Evolutionary conservation across 805 yeast genomes (phyloP).

Genomic region (Schwanniomyces vanrijiae): DNA sequence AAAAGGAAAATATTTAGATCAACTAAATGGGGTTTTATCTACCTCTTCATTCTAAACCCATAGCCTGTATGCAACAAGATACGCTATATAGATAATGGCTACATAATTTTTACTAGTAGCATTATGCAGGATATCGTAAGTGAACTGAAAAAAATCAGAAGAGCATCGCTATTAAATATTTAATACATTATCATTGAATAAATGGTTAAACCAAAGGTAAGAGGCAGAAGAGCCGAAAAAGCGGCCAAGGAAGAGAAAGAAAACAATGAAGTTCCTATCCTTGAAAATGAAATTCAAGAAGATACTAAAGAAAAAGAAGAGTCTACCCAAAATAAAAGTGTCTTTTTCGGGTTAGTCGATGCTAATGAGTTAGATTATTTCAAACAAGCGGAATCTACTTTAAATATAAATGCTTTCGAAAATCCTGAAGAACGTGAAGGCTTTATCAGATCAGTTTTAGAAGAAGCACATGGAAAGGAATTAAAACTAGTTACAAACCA

Average conservation of each 20-base stretch:
- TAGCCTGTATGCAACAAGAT: no score
- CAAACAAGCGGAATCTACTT: constrained; percentile 85
- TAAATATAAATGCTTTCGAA: constrained; percentile 78
- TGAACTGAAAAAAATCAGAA: constrained; percentile 2
- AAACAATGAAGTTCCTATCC: constrained; percentile 1
- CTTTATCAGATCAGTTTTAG: constrained; percentile 75
- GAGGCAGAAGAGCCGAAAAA: constrained; percentile 45
- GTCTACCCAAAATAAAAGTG: constrained; percentile 11
- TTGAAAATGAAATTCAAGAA: constrained; percentile 2
- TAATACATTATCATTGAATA: neutral
- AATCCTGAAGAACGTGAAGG: constrained; percentile 68
- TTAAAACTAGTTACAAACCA: constrained; percentile 90
- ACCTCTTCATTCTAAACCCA: neutral
- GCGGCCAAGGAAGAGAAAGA: constrained; percentile 16
- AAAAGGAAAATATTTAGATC: constrained; percentile 55
- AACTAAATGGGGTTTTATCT: constrained; percentile 14
- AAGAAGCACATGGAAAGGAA: constrained; percentile 87
- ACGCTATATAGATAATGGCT: neutral
- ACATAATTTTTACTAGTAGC: neutral
- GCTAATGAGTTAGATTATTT: constrained; percentile 85
- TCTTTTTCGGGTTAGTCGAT: constrained; percentile 84
- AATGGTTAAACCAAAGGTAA: constrained; percentile 23
- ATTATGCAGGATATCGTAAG: neutral
- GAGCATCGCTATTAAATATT: constrained; percentile 4
- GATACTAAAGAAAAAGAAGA: constrained; percentile 5